phyloP scores from a whole-genome alignment of 768 basidiomycete genomes.

The Harrya chromipes region DNA sequence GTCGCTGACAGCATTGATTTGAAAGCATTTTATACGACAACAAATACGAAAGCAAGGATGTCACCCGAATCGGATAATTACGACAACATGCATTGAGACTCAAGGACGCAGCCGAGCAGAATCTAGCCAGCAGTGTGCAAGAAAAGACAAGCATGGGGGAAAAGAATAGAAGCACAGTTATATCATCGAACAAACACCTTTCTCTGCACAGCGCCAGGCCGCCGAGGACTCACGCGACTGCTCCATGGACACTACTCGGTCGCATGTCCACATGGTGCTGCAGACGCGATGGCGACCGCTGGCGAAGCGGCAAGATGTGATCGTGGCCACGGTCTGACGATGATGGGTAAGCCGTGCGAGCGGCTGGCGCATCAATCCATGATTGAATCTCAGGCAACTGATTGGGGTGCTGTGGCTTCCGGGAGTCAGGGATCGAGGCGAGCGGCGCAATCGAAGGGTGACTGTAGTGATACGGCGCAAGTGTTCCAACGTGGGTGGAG shows the following conservation, averaged over 20 bases:
- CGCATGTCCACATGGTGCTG: conserved; percentile 35
- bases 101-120: conserved; percentile 8
- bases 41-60: conserved; percentile 17
- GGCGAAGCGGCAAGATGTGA: conserved; percentile 28
- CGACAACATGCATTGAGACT: conserved; percentile 9
- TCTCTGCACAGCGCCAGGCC: conserved; percentile 20
- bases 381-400: conserved; percentile 47
- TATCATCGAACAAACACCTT: neutral
- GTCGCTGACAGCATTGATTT: conserved; percentile 5
- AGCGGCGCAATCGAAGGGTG: conserved; percentile 54
- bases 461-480: conserved; percentile 48
- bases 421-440: conserved; percentile 34
- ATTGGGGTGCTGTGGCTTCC: conserved; percentile 33
- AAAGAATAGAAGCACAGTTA: conserved; percentile 11
- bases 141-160: conserved; percentile 13
- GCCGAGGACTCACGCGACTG: conserved; percentile 25
- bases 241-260: conserved; percentile 26
- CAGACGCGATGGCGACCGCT: conserved; percentile 32
- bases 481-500: conserved; percentile 36
- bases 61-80: conserved; percentile 11
- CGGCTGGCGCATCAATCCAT: conserved; percentile 40
- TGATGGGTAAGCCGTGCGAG: conserved; percentile 26
- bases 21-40: conserved; percentile 24
- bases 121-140: conserved; percentile 23
- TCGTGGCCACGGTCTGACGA: conserved; percentile 33